Base-by-base conservation (phyloP, 805 yeast species). In the Danielia reshetovae region DNA sequence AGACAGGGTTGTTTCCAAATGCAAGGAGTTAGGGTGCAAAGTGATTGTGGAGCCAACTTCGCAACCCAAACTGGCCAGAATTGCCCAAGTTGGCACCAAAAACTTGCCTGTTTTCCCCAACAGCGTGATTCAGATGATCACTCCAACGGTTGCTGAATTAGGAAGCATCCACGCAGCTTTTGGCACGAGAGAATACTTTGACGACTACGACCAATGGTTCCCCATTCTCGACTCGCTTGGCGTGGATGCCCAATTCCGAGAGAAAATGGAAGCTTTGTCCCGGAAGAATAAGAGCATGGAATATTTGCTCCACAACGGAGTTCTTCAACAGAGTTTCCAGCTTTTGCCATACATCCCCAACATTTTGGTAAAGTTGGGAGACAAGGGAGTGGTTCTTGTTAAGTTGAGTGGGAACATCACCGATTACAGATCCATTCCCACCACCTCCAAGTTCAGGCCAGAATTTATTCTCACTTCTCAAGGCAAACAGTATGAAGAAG, bases 31-130 rank as follows among this genome's bases (percentile, higher is more conserved):
- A 21, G 27, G 42, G 1, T 57, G 62, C 8, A 57, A 52, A 7
- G 64, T 72, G 2, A 61, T 82, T 1, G 67, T 80, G 39, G 96
- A 87, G 45, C 96, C 96, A 4, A 87, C 96, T 0, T 81, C 93
- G 1, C 67, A 63, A 1, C 68, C 76, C 3, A 87, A 86, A 51
- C 73, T 89, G 2, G 54, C 56, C 0, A 65, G 69, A 36, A 45
- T 83, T 3, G 68, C 76, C 0, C 18, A 53, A 18, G 33, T 68
- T 4, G 42, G 57, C n/a, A 34, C 48, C 5, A 30, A 35, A 2
- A 44, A 48, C 2, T 46, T 74, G 3, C 43, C 49, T 2, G 70
- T 72, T 5, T 79, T 59, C 44, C 86, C 87, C 0, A 42, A 73
- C 25, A 62, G 71, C 32, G 32, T 46, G 24, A 43, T 74, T 17